Conservation (phyloP, 2,329 filamentous ascomycete genomes). For the Arthrobotrys sinensis region DNA sequence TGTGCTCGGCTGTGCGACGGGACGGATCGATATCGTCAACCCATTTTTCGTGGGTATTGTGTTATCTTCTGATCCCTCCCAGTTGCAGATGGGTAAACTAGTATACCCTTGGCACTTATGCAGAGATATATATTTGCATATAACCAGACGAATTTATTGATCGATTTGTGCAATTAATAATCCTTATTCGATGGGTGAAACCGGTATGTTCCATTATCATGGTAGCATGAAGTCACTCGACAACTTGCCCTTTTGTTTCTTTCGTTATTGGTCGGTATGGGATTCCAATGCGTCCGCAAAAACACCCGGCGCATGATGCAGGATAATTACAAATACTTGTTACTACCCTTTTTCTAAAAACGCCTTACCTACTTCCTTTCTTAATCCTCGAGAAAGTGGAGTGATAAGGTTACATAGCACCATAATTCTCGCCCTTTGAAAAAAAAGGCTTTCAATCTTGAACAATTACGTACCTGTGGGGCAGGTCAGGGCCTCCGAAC, state of each 20-base stretch:
- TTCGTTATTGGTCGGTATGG: conserved; percentile 2
- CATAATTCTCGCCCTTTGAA: not conserved
- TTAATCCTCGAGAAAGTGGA: conserved; percentile 19
- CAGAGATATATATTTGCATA: conserved; percentile 26
- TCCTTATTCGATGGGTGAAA: not conserved
- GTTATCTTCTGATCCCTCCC: not conserved
- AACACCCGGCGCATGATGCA: conserved; percentile 4
- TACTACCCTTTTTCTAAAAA: not conserved
- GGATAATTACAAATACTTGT: conserved; percentile 51
- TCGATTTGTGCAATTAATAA: not conserved
- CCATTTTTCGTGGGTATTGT: too few relatives aligned
- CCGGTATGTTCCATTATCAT: conserved; percentile 9
- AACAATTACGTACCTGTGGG: conserved; percentile 11
- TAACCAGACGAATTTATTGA: conserved; percentile 2
- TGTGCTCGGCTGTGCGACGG: conserved; percentile 25
- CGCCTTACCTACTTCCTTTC: not conserved
- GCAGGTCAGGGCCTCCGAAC: conserved; percentile 36
- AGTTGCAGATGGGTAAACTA: not conserved
- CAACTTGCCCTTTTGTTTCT: not conserved
- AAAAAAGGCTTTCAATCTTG: too few relatives aligned
- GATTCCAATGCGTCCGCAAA: conserved; percentile 63
- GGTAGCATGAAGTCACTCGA: conserved; percentile 17
- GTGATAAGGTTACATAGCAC: conserved; percentile 43
- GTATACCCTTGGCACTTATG: not conserved
- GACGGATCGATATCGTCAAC: conserved; percentile 10